Base-by-base conservation (phyloP, 352 stramenopile genomes). In the Phytophthora uliginosa region DNA sequence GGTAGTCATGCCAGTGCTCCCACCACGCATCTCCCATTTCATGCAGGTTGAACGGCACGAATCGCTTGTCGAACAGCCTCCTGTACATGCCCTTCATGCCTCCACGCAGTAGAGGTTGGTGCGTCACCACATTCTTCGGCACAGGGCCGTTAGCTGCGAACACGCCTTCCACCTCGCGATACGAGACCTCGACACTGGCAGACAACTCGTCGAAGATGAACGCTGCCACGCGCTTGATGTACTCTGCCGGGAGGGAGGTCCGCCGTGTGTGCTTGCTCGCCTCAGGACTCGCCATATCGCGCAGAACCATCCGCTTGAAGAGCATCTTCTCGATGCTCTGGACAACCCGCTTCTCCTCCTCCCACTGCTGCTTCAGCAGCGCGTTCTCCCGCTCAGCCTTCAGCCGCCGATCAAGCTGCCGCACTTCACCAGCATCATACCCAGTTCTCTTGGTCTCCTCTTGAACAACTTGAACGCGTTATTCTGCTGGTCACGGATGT, bases 1-100 rank as follows among this genome's bases (percentile, higher is more conserved):
- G 71, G 48, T 75, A 78, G 22, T 71, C 73, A 38, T 76, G 56
- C 64, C 64, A 77, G 65, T 73, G 24, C 15, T 67, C 51, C 80
- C 80, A 88, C 72, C 78, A 81, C 7, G 80, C 77, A 26, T 77
- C 71, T 4, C 75, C 72, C 10, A 74, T 81, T 12, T 69, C 61
- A 28, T 66, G 55, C 40, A 81, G 34, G 13, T 63, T 73, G 33
- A 85, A 85, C 2, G 80, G 80, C 42, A 85, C 42, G 13, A 80
- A 12, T 2, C 69, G 75, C 17, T 69, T 71, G 24, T 77, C 75
- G 28, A 78, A 81, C 10, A 84, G 62, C 50, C 78, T 78, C 9
- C 78, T 54, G 54, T 79, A 83, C 72, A 85, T 80, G 0, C 77
- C 77, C 8, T 72, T 70, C 28, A 77, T 78, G 9, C 72, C 77